Base-by-base conservation (phyloP, 2,329 filamentous ascomycete genomes). In the Ophiostoma ips region DNA sequence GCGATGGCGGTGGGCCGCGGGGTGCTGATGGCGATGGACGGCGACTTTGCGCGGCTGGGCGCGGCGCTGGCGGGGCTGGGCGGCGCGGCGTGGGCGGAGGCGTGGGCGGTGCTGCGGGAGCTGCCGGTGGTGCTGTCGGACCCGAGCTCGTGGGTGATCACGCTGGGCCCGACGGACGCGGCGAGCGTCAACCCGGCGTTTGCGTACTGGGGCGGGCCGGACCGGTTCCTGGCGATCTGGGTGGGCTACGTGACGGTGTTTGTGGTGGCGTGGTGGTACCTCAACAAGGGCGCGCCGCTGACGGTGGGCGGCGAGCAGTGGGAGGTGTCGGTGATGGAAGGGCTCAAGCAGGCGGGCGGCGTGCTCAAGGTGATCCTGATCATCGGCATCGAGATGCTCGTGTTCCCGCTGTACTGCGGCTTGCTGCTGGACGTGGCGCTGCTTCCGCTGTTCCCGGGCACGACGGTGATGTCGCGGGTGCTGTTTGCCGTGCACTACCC, bases 361-460 rank as follows among this genome's bases (percentile, higher is more conserved):
- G 90, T 98, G 10, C 81, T 95, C 72, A 98, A 98, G 65, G 92
- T 98, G 19, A 94, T 98, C 47, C 70, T 96, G 53, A 96, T 98
- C 60, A 98, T 98, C 57, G 92, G 89, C 56, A 98, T 98, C 59
- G 92, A 98, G 68, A 98, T 98, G 92, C 81, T 98, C 34, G 81
- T 89, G 7, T 98, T 98, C 61, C 92, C 92, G 0, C 72, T 98
- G 1, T 98, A 98, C 64, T 98, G 92, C 60, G 92, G 92, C 5
- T 72, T 95, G 34, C 75, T 98, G 2, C 79, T 98, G 33, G 92
- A 98, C 62, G 67, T 87, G 43, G 92, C 92, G 5, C 72, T 96
- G 46, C 72, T 98, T 15, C 92, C 92, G 0, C 73, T 98, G 0
- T 98, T 98, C 62, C 83, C 87, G 55, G 73, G 81, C 54, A 83